Evolutionary conservation across 176 grass and related monocot genomes (phyloP).

Genomic region (Avena eriantha): DNA sequence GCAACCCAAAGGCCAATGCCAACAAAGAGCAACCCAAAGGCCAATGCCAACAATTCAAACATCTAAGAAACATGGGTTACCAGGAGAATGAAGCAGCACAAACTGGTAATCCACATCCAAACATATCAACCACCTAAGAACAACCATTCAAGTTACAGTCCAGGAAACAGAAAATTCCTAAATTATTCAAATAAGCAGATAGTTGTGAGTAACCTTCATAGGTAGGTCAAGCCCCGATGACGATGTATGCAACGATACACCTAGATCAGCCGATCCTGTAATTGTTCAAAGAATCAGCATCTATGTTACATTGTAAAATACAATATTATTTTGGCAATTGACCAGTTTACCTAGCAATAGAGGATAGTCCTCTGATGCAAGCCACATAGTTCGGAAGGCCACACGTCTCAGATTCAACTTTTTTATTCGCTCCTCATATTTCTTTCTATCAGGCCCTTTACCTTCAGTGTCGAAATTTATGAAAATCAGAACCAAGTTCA

Average conservation of each 20-base stretch:
- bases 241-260: slow-evolving; percentile 91
- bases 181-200: slow-evolving; percentile 6
- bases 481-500: slow-evolving; percentile 12
- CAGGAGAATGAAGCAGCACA: slow-evolving; percentile 98
- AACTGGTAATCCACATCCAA: slow-evolving; percentile 97
- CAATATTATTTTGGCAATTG: slow-evolving; percentile 21
- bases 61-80: slow-evolving; percentile 55
- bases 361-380: slow-evolving; percentile 96
- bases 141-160: slow-evolving; percentile 30
- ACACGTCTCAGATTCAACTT: slow-evolving; percentile 86
- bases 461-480: slow-evolving; percentile 53
- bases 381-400: slow-evolving; percentile 94
- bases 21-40: slow-evolving; percentile 24
- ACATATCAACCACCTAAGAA: slow-evolving; percentile 98
- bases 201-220: slow-evolving; percentile 74
- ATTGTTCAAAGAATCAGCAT: slow-evolving; percentile 41
- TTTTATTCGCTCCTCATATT: slow-evolving; percentile 93
- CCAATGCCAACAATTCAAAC: slow-evolving; percentile 11
- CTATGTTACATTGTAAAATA: neutral
- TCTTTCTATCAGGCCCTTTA: slow-evolving; percentile 95
- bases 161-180: neutral
- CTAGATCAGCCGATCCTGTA: slow-evolving; percentile 91
- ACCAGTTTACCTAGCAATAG: slow-evolving; percentile 76
- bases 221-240: slow-evolving; percentile 93
- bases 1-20: neutral